Conservation (phyloP, 2,329 filamentous ascomycete genomes). For the Blastomyces gilchristii region DNA sequence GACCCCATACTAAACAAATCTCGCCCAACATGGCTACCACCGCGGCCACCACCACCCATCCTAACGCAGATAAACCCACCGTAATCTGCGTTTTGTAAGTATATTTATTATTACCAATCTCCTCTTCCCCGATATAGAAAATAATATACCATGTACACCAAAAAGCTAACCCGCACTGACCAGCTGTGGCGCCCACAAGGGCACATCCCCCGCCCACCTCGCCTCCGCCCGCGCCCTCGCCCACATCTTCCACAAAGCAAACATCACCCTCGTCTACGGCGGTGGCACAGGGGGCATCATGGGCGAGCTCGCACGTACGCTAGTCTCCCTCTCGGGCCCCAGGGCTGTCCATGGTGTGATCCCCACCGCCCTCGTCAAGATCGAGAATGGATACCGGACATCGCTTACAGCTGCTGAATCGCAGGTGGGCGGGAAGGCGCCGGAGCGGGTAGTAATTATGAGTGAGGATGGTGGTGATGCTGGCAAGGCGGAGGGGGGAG, state of each 20-base stretch:
- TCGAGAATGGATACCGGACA: constrained; percentile 44
- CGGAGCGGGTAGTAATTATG: constrained; percentile 48
- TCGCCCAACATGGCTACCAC: constrained; percentile 1
- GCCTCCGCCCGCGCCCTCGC: constrained; percentile 69
- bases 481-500: constrained; percentile 16
- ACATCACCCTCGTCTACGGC: constrained; percentile 83
- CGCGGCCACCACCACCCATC: neutral
- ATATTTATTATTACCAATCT: neutral
- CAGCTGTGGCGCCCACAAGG: constrained; percentile 71
- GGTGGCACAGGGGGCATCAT: constrained; percentile 91
- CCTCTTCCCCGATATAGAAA: neutral
- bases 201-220: constrained; percentile 63
- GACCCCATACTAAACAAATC: neutral
- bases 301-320: constrained; percentile 81
- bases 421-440: constrained; percentile 25
- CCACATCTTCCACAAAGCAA: constrained; percentile 59
- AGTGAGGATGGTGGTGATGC: constrained; percentile 29
- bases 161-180: constrained; percentile 11
- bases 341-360: constrained; percentile 85
- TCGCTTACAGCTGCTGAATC: constrained; percentile 7
- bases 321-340: constrained; percentile 74
- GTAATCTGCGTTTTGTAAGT: constrained; percentile 78
- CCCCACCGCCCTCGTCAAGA: constrained; percentile 68
- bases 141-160: neutral
- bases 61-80: constrained; percentile 33